phyloP scores from a whole-genome alignment of 2,329 filamentous ascomycete species.

The Aureobasidium lini region DNA sequence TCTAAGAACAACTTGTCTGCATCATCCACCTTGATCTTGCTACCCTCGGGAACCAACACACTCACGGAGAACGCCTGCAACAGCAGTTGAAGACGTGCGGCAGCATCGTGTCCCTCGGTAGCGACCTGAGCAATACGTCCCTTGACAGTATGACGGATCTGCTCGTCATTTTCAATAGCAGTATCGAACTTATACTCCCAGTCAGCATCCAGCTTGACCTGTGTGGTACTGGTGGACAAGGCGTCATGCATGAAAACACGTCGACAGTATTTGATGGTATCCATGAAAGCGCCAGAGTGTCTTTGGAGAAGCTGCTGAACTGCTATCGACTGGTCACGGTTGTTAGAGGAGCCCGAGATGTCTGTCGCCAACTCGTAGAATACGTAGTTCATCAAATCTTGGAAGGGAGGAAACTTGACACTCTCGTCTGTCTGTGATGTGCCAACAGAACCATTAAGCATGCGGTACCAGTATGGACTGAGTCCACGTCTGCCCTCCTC shows the following conservation, averaged over 20 bases:
- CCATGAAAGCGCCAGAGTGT: slow-evolving; percentile 49
- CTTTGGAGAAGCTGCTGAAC: slow-evolving; percentile 6
- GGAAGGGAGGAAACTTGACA: slow-evolving; percentile 37
- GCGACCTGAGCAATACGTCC: slow-evolving; percentile 39
- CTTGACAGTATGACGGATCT: slow-evolving; percentile 53
- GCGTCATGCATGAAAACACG: slow-evolving; percentile 54
- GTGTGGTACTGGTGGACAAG: slow-evolving; percentile 35
- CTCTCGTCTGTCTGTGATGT: slow-evolving; percentile 20
- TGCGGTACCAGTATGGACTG: slow-evolving; percentile 66
- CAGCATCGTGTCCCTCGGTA: slow-evolving; percentile 24
- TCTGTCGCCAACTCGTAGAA: slow-evolving; percentile 12
- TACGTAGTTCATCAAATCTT: slow-evolving; percentile 30
- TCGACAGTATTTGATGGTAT: slow-evolving; percentile 63
- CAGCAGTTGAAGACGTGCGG: slow-evolving; percentile 10
- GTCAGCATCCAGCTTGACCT: slow-evolving; percentile 59
- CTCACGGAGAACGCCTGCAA: slow-evolving; percentile 15
- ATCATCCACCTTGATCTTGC: slow-evolving; percentile 13
- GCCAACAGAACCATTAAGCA: slow-evolving; percentile 45
- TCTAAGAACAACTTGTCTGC: slow-evolving; percentile 41
- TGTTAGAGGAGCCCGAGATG: background rate
- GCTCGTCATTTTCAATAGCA: slow-evolving; percentile 61
- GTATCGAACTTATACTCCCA: slow-evolving; percentile 78
- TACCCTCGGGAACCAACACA: background rate
- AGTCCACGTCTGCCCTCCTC: slow-evolving; percentile 88
- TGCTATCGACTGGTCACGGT: background rate